Conservation (phyloP, 176 grass and related monocot species). For the Ananas comosus region DNA sequence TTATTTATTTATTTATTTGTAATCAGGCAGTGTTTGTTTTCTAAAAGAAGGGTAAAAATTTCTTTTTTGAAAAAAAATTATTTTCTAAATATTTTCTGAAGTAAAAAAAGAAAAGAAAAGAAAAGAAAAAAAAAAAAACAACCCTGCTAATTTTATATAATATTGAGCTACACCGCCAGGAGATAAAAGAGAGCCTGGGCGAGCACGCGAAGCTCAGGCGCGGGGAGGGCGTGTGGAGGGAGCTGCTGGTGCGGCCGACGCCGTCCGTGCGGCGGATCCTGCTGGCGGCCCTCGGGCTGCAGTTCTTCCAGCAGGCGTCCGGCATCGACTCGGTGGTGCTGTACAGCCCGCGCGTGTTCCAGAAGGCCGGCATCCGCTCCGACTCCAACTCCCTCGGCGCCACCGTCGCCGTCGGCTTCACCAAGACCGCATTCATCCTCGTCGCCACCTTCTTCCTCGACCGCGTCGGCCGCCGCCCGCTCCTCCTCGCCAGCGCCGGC, state of each 20-base stretch:
- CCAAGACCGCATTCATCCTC: slow-evolving; percentile 61
- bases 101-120: no score
- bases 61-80: no score
- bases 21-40: no score
- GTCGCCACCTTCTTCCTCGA: slow-evolving; percentile 74
- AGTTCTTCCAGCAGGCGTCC: slow-evolving; percentile 81
- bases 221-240: slow-evolving; percentile 57
- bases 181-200: slow-evolving; percentile 4
- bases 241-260: slow-evolving; percentile 53
- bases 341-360: slow-evolving; percentile 65
- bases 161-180: not conserved
- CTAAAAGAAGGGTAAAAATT: no score
- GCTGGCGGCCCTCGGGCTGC: slow-evolving; percentile 54
- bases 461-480: slow-evolving; percentile 61
- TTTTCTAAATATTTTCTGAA: no score
- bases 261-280: slow-evolving; percentile 49
- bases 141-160: no score
- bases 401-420: slow-evolving; percentile 56
- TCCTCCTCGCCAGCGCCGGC: slow-evolving; percentile 54
- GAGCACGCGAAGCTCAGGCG: slow-evolving; percentile 3
- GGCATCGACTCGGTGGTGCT: slow-evolving; percentile 77
- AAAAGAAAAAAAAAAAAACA: no score
- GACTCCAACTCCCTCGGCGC: slow-evolving; percentile 26
- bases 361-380: slow-evolving; percentile 35
- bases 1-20: no score